A percentile compares a stretch with the other conserved stretches of the same genome.
phyloP scores from a whole-genome alignment of 106 monocot species.

The Posidonia australis region DNA sequence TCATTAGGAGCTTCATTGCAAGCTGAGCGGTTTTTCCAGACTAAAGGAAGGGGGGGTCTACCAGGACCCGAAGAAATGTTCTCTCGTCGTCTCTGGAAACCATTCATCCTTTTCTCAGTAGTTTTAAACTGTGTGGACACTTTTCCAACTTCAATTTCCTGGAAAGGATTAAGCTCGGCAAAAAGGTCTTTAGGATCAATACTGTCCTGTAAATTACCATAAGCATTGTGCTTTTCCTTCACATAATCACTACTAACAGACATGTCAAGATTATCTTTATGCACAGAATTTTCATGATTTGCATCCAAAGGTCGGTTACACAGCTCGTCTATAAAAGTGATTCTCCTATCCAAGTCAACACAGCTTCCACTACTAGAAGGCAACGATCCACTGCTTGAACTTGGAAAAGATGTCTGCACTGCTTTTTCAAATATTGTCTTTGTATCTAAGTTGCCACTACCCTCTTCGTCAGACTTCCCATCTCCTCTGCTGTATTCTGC shows the following conservation, averaged over 20 bases:
- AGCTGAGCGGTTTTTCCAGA: constrained; percentile 75
- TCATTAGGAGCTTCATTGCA: constrained; percentile 55
- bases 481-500: background rate
- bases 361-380: constrained; percentile 33
- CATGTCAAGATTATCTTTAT: constrained; percentile 19
- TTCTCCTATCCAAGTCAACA: constrained; percentile 21
- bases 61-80: constrained; percentile 50
- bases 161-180: constrained; percentile 89
- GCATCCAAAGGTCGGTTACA: constrained; percentile 18
- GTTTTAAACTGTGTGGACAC: constrained; percentile 22
- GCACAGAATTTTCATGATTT: constrained; percentile 17
- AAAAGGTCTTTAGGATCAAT: constrained; percentile 53
- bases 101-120: constrained; percentile 36
- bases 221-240: constrained; percentile 7
- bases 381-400: constrained; percentile 14
- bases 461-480: constrained; percentile 9
- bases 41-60: constrained; percentile 65
- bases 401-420: constrained; percentile 14
- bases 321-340: constrained; percentile 13
- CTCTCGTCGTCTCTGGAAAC: constrained; percentile 52
- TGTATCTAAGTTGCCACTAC: constrained; percentile 8
- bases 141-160: constrained; percentile 27
- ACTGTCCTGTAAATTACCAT: constrained; percentile 22
- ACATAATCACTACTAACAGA: constrained; percentile 1
- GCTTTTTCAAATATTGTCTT: constrained; percentile 23